Percentiles rank a stretch among this genome's conserved stretches.
phyloP scores from a whole-genome alignment of 139 green algal genomes.

The Coelastrella sp. region DNA sequence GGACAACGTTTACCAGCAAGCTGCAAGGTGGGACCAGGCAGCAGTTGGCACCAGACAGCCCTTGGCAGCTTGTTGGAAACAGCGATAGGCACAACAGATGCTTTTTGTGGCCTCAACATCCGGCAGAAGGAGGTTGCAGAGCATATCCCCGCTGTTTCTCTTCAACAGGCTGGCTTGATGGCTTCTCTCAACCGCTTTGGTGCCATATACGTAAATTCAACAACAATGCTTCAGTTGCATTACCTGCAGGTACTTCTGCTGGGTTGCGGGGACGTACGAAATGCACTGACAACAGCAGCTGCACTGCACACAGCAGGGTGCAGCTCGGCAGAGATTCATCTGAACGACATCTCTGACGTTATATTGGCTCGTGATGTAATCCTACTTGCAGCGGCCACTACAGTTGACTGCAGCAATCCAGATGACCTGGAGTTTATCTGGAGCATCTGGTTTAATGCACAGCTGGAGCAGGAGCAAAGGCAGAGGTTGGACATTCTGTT shows the following conservation, averaged over 20 bases:
- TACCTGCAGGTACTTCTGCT: not conserved
- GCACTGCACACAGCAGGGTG: not conserved
- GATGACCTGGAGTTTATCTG: slow-evolving; percentile 3
- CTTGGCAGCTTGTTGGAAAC: not conserved
- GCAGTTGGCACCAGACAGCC: not conserved
- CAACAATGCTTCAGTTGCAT: not conserved
- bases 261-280: slow-evolving; percentile 8
- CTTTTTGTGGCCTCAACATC: too few species aligned
- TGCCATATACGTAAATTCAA: not conserved
- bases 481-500: not conserved
- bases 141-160: not conserved
- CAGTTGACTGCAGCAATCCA: not conserved
- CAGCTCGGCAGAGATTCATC: slow-evolving; percentile 10
- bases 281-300: slow-evolving; percentile 1
- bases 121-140: too few species aligned
- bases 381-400: not conserved
- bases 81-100: not conserved
- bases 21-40: not conserved
- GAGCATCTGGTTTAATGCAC: slow-evolving; percentile 5
- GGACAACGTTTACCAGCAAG: not conserved
- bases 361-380: slow-evolving; percentile 1
- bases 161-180: not conserved
- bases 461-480: not conserved
- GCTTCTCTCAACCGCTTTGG: not conserved
- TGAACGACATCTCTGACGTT: slow-evolving; percentile 22